These are phyloP conservation scores for Buxus sempervirens DNA, from an alignment of 164 flowering plant species.

Conservation along the genomic window DNA sequence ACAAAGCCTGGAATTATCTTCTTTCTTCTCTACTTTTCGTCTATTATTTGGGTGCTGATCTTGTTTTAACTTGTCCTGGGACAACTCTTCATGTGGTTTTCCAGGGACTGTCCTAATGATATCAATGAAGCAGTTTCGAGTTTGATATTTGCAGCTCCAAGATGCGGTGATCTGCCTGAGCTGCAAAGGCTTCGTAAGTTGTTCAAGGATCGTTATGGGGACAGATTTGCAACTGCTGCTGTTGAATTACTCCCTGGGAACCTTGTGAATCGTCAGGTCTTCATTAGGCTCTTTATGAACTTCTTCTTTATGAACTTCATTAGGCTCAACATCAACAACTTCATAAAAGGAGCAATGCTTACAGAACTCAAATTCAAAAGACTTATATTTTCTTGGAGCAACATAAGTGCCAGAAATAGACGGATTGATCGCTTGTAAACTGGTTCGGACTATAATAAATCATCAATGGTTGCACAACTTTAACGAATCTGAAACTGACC, in stretches of 20 bases:
- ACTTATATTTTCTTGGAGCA: too few relatives aligned
- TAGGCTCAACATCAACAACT: too few relatives aligned
- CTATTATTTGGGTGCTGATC: neutral
- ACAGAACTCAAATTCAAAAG: too few relatives aligned
- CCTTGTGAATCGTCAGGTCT: constrained; percentile 67
- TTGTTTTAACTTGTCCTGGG: neutral
- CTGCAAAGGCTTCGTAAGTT: constrained; percentile 53
- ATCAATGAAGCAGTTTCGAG: constrained; percentile 81
- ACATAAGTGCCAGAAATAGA: too few relatives aligned
- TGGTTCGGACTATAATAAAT: too few relatives aligned
- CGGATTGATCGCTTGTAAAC: too few relatives aligned
- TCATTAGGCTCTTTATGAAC: neutral
- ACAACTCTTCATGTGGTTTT: neutral
- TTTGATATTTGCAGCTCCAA: constrained; percentile 81
- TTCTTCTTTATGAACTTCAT: too few relatives aligned
- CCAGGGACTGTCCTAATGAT: constrained; percentile 77
- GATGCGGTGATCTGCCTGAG: constrained; percentile 85
- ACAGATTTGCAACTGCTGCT: constrained; percentile 41
- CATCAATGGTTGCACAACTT: too few relatives aligned
- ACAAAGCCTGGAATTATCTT: neutral
- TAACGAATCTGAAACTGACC: too few relatives aligned
- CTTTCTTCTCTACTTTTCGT: neutral
- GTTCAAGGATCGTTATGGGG: constrained; percentile 72
- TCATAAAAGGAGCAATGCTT: too few relatives aligned
- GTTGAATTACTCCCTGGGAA: constrained; percentile 60